A percentile compares a stretch with the other conserved stretches of the same genome.
Evolutionary conservation across 768 basidiomycete species (phyloP).

Genomic region (Agaricus bisporus): DNA sequence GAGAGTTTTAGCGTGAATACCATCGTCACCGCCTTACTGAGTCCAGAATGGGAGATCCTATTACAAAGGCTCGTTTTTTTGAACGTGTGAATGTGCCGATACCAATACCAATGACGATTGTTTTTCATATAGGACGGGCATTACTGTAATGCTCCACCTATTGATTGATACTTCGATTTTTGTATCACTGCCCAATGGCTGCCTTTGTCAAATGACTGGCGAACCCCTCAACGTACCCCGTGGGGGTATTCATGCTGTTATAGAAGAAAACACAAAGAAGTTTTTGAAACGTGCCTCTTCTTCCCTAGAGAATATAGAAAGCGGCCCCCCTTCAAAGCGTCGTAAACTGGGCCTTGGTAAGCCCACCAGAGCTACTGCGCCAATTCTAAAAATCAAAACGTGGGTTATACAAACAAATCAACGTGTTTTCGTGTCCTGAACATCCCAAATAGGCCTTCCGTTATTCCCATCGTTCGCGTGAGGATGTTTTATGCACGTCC

Average conservation of each 20-base stretch:
- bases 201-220: slow-evolving; percentile 80
- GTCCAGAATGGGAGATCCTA: slow-evolving; percentile 60
- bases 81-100: too few species aligned
- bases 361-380: background rate
- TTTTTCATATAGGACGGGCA: slow-evolving; percentile 56
- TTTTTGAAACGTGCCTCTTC: slow-evolving; percentile 1
- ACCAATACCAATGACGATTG: background rate
- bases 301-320: background rate
- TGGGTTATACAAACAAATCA: background rate
- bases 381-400: background rate
- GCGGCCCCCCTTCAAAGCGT: slow-evolving; percentile 1
- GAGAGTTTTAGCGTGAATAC: slow-evolving; percentile 69
- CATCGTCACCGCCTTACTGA: slow-evolving; percentile 58
- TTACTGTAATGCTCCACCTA: slow-evolving; percentile 70
- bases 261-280: background rate
- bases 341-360: background rate
- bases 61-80: slow-evolving; percentile 44
- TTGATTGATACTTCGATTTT: slow-evolving; percentile 74
- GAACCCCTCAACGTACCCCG: slow-evolving; percentile 44
- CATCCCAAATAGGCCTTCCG: slow-evolving; percentile 37
- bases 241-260: slow-evolving; percentile 18
- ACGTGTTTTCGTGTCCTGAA: background rate
- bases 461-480: slow-evolving; percentile 45
- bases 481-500: slow-evolving; percentile 69
- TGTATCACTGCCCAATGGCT: slow-evolving; percentile 72